Conservation (phyloP, 2,329 filamentous ascomycete species). For the Scytalidium lignicola region DNA sequence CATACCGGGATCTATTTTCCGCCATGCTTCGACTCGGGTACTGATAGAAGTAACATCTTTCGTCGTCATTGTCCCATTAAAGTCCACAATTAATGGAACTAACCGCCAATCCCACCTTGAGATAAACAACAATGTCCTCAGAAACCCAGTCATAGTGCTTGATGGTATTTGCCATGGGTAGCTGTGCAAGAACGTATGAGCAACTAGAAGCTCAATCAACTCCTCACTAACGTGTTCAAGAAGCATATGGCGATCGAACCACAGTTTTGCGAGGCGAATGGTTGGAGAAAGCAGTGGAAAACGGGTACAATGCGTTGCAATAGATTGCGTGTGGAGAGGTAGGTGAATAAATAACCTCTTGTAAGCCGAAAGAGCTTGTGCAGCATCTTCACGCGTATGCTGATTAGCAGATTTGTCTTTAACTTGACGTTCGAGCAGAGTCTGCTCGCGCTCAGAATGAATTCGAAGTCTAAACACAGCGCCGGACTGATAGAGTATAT, state of each 20-base stretch:
- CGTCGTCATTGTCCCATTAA: slow-evolving; percentile 58
- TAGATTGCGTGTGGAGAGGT: slow-evolving; percentile 75
- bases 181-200: slow-evolving; percentile 73
- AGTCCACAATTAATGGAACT: slow-evolving; percentile 76
- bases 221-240: slow-evolving; percentile 71
- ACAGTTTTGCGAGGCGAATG: slow-evolving; percentile 80
- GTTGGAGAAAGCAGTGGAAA: slow-evolving; percentile 75
- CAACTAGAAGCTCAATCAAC: slow-evolving; percentile 76
- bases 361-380: slow-evolving; percentile 63
- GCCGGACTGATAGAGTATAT: slow-evolving; percentile 68
- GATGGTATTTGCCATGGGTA: slow-evolving; percentile 77
- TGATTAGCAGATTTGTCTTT: slow-evolving; percentile 67
- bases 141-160: slow-evolving; percentile 72
- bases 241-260: slow-evolving; percentile 83
- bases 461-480: slow-evolving; percentile 80
- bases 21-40: slow-evolving; percentile 75
- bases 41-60: slow-evolving; percentile 58
- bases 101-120: slow-evolving; percentile 89
- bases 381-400: slow-evolving; percentile 62
- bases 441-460: slow-evolving; percentile 81
- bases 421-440: slow-evolving; percentile 70
- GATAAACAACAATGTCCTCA: slow-evolving; percentile 74
- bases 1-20: slow-evolving; percentile 83
- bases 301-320: slow-evolving; percentile 75
- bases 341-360: slow-evolving; percentile 67